Conservation (phyloP, 169 alveolate genomes). For the Cryptosporidium canis region DNA sequence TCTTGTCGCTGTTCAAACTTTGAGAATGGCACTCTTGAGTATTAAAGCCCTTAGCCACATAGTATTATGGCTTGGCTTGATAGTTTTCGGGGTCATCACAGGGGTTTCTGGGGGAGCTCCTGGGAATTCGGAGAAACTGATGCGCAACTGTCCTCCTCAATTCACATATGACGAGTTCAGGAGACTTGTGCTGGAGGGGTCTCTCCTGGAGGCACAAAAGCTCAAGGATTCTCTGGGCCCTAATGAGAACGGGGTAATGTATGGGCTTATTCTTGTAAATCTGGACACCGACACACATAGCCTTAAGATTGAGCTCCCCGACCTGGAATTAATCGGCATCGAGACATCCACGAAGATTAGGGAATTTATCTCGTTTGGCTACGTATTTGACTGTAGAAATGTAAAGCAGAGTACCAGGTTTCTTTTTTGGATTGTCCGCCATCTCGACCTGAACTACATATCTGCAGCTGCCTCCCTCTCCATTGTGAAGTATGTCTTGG, state of each 20-base stretch:
- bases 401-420: constrained; percentile 29
- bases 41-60: not conserved
- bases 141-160: constrained; percentile 48
- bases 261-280: not conserved
- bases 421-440: constrained; percentile 49
- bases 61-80: not conserved
- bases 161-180: constrained; percentile 29
- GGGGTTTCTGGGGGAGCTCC: not conserved
- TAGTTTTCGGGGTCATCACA: not conserved
- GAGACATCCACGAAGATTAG: not conserved
- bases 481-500: not conserved
- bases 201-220: constrained; percentile 15
- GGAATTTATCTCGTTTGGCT: constrained; percentile 27
- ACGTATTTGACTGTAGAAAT: constrained; percentile 47
- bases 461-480: not conserved
- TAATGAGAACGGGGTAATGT: constrained; percentile 15
- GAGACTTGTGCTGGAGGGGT: not conserved
- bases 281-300: not conserved
- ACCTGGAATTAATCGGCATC: not conserved
- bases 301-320: constrained; percentile 16
- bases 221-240: constrained; percentile 2
- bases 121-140: not conserved
- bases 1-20: not conserved
- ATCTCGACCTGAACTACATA: not conserved
- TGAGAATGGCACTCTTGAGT: not conserved